Evolutionary conservation across 2,329 filamentous ascomycete genomes (phyloP), one percentile per base, ranked within the genome.

Genomic region (Coleophoma crateriformis): DNA sequence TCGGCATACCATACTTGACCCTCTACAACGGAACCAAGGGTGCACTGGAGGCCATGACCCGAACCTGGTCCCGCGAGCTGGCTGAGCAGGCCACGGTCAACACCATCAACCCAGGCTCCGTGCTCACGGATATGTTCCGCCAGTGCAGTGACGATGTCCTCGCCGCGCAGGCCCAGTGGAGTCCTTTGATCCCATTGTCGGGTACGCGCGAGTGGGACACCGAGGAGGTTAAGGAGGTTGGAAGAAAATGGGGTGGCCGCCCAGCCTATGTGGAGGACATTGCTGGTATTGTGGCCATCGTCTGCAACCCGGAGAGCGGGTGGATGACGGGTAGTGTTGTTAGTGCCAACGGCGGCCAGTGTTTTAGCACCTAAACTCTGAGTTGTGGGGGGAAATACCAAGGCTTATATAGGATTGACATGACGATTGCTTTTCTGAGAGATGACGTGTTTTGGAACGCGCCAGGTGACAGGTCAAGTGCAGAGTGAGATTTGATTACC

Each of bases 301-400:
- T 90, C 17, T 88, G 85, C 63, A 75, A 77, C 5, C 73, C 75
- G 10, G 87, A 91, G 62, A 76, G 79, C 4, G 78, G 73, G 3
- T 90, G 86, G 85, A 83, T 80, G 58, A 91, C 87, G 0, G 87
- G 87, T 2, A 85, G 84, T 66, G 83, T 90, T 32, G 78, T 91
- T 3, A 87, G 82, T 67, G 86, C 86, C 4, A 91, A 91, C 61
- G 87, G 87, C 1, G 87, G 87, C 7, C 83, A 89, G 79, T 76
- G 73, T 51, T 79, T 82, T 39, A 41, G 47, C 22, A 40, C 38
- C 3, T 40, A 17, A 40, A 40, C n/a, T n/a, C 38, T 14, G 15
- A n/a, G 7, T 27, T 27, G 27, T 27, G 27, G 27, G 27, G 27
- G 38, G 38, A 12, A 17, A 40, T 40, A 40, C 20, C 13, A 17